Evolutionary conservation across 352 stramenopile species (phyloP).

Genomic region (Globisporangium lucens): DNA sequence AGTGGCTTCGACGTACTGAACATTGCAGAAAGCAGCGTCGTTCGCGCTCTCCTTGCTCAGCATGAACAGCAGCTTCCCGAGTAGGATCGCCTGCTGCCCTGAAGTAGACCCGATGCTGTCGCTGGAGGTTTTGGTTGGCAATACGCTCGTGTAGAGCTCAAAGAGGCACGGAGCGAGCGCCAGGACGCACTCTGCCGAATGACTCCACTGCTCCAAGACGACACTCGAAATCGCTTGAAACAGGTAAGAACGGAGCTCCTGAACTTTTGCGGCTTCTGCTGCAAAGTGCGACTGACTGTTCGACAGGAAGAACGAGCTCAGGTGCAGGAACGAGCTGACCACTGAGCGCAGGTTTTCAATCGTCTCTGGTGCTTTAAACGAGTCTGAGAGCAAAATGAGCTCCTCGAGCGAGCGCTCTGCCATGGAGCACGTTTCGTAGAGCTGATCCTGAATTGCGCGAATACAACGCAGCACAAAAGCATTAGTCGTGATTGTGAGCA

Average conservation of each 20-base stretch:
- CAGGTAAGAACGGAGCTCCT: slow-evolving; percentile 23
- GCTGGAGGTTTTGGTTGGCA: background rate
- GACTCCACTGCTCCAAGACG: slow-evolving; percentile 33
- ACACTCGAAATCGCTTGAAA: slow-evolving; percentile 23
- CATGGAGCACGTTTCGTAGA: slow-evolving; percentile 22
- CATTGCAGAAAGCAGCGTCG: slow-evolving; percentile 59
- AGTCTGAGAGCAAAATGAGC: slow-evolving; percentile 13
- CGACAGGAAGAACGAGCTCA: slow-evolving; percentile 35
- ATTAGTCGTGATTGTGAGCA: background rate
- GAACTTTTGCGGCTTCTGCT: background rate
- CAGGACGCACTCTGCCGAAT: slow-evolving; percentile 30
- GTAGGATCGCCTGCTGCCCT: slow-evolving; percentile 20
- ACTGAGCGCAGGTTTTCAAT: slow-evolving; percentile 19
- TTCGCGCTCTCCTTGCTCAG: slow-evolving; percentile 71
- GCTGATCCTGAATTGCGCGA: slow-evolving; percentile 20
- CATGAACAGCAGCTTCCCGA: slow-evolving; percentile 68
- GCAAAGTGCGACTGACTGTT: background rate
- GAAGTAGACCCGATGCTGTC: background rate
- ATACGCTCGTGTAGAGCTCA: slow-evolving; percentile 25
- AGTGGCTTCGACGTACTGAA: slow-evolving; percentile 60
- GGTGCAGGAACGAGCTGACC: slow-evolving; percentile 21
- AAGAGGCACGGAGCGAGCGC: slow-evolving; percentile 39
- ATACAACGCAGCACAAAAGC: background rate
- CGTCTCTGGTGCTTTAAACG: background rate
- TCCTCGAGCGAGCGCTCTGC: slow-evolving; percentile 29